These are phyloP conservation scores for Teunomyces funiuensis DNA, from an alignment of 805 yeast genomes.

Conservation along the genomic window DNA sequence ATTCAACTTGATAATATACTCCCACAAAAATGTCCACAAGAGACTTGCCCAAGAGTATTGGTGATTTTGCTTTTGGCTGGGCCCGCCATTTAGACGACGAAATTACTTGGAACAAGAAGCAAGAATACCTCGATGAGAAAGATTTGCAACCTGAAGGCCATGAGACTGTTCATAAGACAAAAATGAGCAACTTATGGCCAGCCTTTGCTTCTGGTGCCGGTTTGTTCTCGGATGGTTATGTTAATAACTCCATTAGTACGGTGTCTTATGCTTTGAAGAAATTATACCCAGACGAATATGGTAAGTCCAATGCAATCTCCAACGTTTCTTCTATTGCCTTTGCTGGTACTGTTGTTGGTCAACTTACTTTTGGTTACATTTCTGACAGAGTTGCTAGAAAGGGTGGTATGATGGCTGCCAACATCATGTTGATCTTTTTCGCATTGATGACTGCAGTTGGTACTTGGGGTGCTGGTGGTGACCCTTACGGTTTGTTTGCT, in stretches of 20 bases:
- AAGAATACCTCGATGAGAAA: constrained; percentile 18
- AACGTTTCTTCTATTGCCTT: constrained; percentile 87
- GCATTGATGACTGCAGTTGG: constrained; percentile 66
- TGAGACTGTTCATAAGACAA: constrained; percentile 11
- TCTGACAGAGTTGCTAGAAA: constrained; percentile 83
- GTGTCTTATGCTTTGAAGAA: constrained; percentile 67
- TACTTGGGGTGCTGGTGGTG: constrained; percentile 73
- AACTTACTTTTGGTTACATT: constrained; percentile 73
- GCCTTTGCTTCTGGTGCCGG: constrained; percentile 76
- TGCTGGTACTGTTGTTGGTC: constrained; percentile 90
- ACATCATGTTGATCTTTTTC: constrained; percentile 70
- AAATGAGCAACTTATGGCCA: constrained; percentile 29
- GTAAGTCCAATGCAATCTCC: constrained; percentile 65
- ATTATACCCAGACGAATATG: constrained; percentile 65
- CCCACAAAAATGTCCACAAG: constrained; percentile 29
- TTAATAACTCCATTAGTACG: constrained; percentile 79
- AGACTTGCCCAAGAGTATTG: constrained; percentile 48
- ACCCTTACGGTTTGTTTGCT: constrained; percentile 74
- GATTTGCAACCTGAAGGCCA: constrained; percentile 10
- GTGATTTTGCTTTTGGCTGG: constrained; percentile 44
- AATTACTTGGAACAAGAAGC: constrained; percentile 36
- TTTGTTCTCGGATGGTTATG: constrained; percentile 89
- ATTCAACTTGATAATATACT: no score
- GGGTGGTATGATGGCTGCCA: constrained; percentile 78
- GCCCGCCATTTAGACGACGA: constrained; percentile 41